Percentiles rank a stretch among this genome's conserved stretches.
These are phyloP conservation scores for Yamadazyma jaroonii DNA, from an alignment of 1,139 yeast genomes.

Conservation along the genomic window DNA sequence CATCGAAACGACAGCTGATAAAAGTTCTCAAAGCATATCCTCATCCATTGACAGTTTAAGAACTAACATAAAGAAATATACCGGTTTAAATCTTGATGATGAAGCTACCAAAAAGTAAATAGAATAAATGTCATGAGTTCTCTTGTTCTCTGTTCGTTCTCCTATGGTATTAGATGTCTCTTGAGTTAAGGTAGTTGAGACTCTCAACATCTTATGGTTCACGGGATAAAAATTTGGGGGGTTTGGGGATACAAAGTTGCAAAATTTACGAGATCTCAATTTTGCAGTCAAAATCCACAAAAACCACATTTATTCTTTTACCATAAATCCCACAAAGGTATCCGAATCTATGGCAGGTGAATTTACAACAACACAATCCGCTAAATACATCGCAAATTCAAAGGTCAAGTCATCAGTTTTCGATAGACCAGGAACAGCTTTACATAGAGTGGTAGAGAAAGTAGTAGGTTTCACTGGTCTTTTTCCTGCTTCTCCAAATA, in stretches of 20 bases:
- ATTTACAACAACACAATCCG: neutral
- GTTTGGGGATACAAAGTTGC: too few species aligned
- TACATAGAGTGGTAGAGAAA: slow-evolving; percentile 28
- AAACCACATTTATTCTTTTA: too few species aligned
- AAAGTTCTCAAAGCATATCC: slow-evolving; percentile 39
- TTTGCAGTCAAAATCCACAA: too few species aligned
- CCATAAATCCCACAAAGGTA: neutral
- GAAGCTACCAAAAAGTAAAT: slow-evolving; percentile 53
- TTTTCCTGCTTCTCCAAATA: neutral
- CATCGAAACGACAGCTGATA: slow-evolving; percentile 36
- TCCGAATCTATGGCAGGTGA: too few species aligned
- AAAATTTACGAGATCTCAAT: too few species aligned
- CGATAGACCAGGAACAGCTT: slow-evolving; percentile 29
- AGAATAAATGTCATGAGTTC: slow-evolving; percentile 1
- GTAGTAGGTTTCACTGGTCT: slow-evolving; percentile 20
- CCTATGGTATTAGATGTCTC: too few species aligned
- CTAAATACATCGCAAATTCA: slow-evolving; percentile 7
- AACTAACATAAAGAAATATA: slow-evolving; percentile 51
- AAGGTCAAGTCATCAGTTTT: slow-evolving; percentile 6
- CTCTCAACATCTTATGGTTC: too few species aligned
- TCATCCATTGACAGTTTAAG: slow-evolving; percentile 43
- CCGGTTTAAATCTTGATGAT: slow-evolving; percentile 69
- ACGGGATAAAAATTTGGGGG: too few species aligned
- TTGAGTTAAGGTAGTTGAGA: too few species aligned
- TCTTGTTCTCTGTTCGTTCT: neutral